Conservation (phyloP, 2,329 filamentous ascomycete genomes). For the Periconia digitata region DNA sequence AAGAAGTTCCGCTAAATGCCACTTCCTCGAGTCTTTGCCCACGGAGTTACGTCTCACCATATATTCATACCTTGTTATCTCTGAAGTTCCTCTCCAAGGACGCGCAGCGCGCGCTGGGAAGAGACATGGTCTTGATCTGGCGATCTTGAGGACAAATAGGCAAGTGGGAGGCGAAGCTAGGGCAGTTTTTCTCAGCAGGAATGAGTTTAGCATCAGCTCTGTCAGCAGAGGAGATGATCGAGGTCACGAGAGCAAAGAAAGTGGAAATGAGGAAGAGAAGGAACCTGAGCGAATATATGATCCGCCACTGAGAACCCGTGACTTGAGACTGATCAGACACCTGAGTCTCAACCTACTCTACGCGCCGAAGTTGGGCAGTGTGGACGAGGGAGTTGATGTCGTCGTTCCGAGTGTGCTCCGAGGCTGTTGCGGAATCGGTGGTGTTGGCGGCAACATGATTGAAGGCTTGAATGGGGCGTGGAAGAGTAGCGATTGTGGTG, state of each 20-base stretch:
- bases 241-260: not conserved
- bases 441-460: slow-evolving; percentile 11
- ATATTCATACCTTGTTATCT: slow-evolving; percentile 31
- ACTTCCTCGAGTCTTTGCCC: slow-evolving; percentile 31
- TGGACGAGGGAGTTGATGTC: slow-evolving; percentile 12
- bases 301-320: slow-evolving; percentile 24
- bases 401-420: slow-evolving; percentile 11
- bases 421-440: too few species aligned
- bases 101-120: slow-evolving; percentile 20
- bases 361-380: slow-evolving; percentile 9
- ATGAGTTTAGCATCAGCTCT: slow-evolving; percentile 38
- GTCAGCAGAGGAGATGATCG: slow-evolving; percentile 1
- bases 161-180: slow-evolving; percentile 46
- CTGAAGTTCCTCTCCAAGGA: slow-evolving; percentile 22
- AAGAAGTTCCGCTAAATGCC: too few species aligned
- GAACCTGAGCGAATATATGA: slow-evolving; percentile 17
- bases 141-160: slow-evolving; percentile 42
- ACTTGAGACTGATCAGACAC: slow-evolving; percentile 24
- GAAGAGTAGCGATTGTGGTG: not conserved
- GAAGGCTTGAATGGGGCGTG: not conserved
- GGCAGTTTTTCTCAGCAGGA: slow-evolving; percentile 45
- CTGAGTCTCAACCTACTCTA: slow-evolving; percentile 32
- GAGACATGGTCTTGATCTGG: slow-evolving; percentile 36
- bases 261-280: not conserved
- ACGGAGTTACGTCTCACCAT: slow-evolving; percentile 32